Percentiles rank a stretch among this genome's conserved stretches.
Conservation (phyloP, 23 red algal genomes). For the Gracilariopsis chorda region DNA sequence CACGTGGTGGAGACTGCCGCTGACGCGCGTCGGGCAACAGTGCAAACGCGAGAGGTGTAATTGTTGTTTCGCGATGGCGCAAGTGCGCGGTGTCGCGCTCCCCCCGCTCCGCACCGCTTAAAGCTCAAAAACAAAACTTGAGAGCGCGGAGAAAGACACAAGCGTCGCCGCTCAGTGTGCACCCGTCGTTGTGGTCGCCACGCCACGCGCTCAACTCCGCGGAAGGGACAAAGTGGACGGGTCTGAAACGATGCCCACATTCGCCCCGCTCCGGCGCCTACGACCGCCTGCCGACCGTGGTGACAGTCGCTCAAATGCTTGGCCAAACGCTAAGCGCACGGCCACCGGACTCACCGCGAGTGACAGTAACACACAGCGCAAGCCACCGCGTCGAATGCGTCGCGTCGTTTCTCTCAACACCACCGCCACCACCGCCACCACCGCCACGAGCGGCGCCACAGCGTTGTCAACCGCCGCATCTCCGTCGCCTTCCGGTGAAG, state of each 20-base stretch:
- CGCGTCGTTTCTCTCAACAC: neutral
- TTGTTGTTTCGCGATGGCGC: too few species aligned
- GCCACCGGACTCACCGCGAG: neutral
- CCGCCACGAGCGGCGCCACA: neutral
- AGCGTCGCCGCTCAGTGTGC: too few species aligned
- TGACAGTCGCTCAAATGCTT: neutral
- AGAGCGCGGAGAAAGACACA: too few species aligned
- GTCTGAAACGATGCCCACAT: neutral
- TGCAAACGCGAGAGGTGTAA: too few species aligned
- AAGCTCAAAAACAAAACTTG: too few species aligned
- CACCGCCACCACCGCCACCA: neutral
- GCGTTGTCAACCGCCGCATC: neutral
- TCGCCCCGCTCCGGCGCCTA: neutral
- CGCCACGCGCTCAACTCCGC: too few species aligned
- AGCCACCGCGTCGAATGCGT: neutral
- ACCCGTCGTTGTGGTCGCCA: too few species aligned
- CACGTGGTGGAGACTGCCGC: too few species aligned
- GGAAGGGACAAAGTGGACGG: too few species aligned
- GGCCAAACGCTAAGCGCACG: neutral
- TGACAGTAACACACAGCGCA: neutral
- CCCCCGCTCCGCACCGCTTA: neutral
- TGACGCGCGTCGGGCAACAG: too few species aligned
- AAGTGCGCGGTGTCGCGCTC: too few species aligned
- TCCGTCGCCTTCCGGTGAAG: neutral
- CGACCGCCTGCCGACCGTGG: neutral